Evolutionary conservation across 805 yeast species (phyloP), one percentile per base, ranked within the genome.

Genomic region (Starmerella lactis-condensi): DNA sequence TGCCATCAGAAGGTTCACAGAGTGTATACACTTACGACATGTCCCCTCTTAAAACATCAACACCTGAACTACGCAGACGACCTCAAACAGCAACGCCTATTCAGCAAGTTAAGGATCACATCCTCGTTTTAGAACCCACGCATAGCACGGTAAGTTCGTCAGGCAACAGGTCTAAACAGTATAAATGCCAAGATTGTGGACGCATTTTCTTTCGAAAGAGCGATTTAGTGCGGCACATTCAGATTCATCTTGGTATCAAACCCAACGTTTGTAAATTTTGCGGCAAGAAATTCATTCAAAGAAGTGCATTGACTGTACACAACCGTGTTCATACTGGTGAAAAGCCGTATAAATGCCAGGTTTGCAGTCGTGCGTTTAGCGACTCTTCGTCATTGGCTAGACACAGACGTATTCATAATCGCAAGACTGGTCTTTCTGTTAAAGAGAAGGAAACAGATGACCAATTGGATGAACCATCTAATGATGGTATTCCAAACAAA

Each of bases 311-410:
- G 33, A 74, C 72, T 39, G 79, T 83, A 4, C 93, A 81, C 52
- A 60, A 65, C 41, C 67, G 78, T 41, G 74, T 77, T 5, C 93
- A 81, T 50, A 73, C 81, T 0, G 82, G 82, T n/a, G 81, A 72
- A 45, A 73, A 72, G 41, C 82, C 82, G 6, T 74, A 68, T 47
- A 54, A 56, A 34, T 74, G 81, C 48, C 50, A 57, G 11, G 39
- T 44, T 11, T 56, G 61, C 34, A 39, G 36, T 16, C 47, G 53
- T 17, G 44, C 47, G 12, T 53, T 53, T 33, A 48, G 55, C 31
- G 58, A 53, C 34, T 52, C 56, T 9, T 48, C 53, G 11, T 52
- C 56, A 4, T 58, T 82, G 36, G 91, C 93, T 5, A 64, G 94
- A 37, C 91, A 79, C 52, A 65, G 75, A 25, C 57, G 92, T 28